Percentiles rank a stretch among this genome's conserved stretches.
Evolutionary conservation across 2,329 filamentous ascomycete species (phyloP).

Genomic region (Aspergillus aculeatinus): DNA sequence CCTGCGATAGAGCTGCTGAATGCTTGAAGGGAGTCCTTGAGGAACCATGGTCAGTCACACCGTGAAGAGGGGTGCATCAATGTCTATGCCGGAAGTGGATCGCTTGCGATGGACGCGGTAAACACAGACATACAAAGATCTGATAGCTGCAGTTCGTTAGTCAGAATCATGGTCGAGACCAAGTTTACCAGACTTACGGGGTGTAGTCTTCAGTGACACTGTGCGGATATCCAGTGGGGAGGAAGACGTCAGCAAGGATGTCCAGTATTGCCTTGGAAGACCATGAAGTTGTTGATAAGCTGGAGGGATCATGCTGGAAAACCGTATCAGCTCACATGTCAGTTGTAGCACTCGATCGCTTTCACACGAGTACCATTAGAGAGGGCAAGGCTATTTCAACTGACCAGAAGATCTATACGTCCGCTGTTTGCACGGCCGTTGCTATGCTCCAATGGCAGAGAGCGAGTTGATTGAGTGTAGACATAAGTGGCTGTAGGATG

Average conservation of each 20-base stretch:
- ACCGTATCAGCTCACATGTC: neutral
- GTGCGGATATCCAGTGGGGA: slow-evolving; percentile 84
- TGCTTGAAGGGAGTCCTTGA: slow-evolving; percentile 43
- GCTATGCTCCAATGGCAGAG: neutral
- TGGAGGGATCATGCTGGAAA: slow-evolving; percentile 18
- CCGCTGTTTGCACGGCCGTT: slow-evolving; percentile 21
- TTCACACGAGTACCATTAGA: neutral
- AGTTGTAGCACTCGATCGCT: neutral
- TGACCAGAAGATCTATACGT: slow-evolving; percentile 48
- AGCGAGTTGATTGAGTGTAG: slow-evolving; percentile 32
- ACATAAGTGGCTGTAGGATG: slow-evolving; percentile 52
- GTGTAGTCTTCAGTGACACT: slow-evolving; percentile 84
- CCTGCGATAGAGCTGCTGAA: slow-evolving; percentile 45
- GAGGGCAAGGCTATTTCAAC: slow-evolving; percentile 7
- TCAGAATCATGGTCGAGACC: neutral
- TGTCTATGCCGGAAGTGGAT: neutral
- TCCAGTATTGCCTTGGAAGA: slow-evolving; percentile 30
- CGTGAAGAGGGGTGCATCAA: too few species aligned
- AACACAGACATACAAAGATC: slow-evolving; percentile 57
- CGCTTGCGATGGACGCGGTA: neutral
- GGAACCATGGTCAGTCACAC: neutral
- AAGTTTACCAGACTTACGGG: slow-evolving; percentile 48
- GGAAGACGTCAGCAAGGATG: slow-evolving; percentile 67
- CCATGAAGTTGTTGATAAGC: slow-evolving; percentile 21
- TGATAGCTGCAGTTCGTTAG: slow-evolving; percentile 56